Percentiles rank a stretch among this genome's conserved stretches.
phyloP scores from a whole-genome alignment of 352 stramenopile species.

The Globisporangium viniferum region DNA sequence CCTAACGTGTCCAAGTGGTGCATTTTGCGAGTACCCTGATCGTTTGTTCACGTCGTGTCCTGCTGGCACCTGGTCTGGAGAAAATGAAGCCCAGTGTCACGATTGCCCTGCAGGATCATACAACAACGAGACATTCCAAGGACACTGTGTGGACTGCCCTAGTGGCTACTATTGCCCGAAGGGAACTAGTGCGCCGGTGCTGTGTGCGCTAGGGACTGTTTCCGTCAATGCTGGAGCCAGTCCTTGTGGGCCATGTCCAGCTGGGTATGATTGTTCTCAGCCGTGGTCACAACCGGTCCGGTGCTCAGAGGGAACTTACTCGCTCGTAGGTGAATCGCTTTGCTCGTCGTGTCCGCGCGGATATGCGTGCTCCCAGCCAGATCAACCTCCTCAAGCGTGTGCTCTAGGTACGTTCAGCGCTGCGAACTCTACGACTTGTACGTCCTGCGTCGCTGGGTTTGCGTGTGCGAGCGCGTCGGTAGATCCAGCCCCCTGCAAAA shows the following conservation, averaged over 20 bases:
- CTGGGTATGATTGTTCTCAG: constrained; percentile 40
- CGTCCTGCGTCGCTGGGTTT: constrained; percentile 42
- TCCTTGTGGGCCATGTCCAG: constrained; percentile 44
- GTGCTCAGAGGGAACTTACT: constrained; percentile 21
- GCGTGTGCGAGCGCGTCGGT: constrained; percentile 30
- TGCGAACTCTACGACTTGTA: constrained; percentile 19
- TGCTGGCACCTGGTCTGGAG: constrained; percentile 42
- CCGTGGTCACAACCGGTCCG: neutral
- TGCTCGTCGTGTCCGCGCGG: constrained; percentile 37
- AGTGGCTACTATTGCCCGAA: constrained; percentile 42
- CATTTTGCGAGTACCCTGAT: constrained; percentile 23
- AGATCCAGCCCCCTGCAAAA: neutral
- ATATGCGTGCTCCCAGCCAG: constrained; percentile 20
- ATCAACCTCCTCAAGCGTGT: constrained; percentile 15
- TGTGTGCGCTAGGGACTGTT: constrained; percentile 36
- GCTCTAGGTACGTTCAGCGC: constrained; percentile 18
- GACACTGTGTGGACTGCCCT: constrained; percentile 40
- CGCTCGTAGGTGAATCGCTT: constrained; percentile 13
- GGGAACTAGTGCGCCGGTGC: constrained; percentile 21
- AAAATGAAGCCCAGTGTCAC: constrained; percentile 37
- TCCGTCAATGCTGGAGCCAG: constrained; percentile 18
- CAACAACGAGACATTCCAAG: constrained; percentile 30
- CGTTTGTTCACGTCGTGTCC: constrained; percentile 35
- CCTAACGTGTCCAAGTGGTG: constrained; percentile 36
- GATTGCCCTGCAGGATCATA: constrained; percentile 40